These are phyloP conservation scores for Fonsecaea erecta DNA, from an alignment of 2,329 filamentous ascomycete species.

Conservation along the genomic window DNA sequence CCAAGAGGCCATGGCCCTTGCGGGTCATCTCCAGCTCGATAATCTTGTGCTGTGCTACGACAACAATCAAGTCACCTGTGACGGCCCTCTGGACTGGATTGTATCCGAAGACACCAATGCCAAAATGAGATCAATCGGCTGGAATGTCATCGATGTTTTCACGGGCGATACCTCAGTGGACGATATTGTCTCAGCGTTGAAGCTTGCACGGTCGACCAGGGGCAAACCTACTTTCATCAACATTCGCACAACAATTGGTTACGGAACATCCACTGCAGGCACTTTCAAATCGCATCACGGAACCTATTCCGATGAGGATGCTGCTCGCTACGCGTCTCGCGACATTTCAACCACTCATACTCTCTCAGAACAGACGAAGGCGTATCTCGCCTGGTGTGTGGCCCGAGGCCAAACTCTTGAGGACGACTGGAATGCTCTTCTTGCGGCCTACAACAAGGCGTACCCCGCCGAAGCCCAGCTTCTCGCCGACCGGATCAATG, in stretches of 20 bases:
- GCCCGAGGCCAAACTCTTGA: no score
- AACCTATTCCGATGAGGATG: constrained; percentile 25
- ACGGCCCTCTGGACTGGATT: constrained; percentile 59
- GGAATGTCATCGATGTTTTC: constrained; percentile 59
- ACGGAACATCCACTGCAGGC: constrained; percentile 53
- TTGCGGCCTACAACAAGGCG: no score
- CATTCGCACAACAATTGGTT: constrained; percentile 60
- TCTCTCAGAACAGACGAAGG: not conserved
- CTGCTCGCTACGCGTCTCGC: constrained; percentile 11
- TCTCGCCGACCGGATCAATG: no score
- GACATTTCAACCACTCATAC: not conserved
- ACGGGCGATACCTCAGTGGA: constrained; percentile 59
- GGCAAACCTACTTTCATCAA: constrained; percentile 65
- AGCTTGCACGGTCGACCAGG: constrained; percentile 49
- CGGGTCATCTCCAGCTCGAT: constrained; percentile 60
- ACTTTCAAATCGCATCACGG: constrained; percentile 36
- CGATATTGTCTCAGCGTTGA: constrained; percentile 54
- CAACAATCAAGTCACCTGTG: constrained; percentile 65
- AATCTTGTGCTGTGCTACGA: constrained; percentile 65
- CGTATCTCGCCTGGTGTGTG: constrained; percentile 17
- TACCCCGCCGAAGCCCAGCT: no score
- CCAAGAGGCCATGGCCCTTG: constrained; percentile 61
- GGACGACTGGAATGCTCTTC: no score
- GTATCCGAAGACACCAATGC: constrained; percentile 62
- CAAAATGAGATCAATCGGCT: constrained; percentile 62